Base-by-base conservation (phyloP, 1,284 basidiomycete species). In the Microbotryomycetes sp. region DNA sequence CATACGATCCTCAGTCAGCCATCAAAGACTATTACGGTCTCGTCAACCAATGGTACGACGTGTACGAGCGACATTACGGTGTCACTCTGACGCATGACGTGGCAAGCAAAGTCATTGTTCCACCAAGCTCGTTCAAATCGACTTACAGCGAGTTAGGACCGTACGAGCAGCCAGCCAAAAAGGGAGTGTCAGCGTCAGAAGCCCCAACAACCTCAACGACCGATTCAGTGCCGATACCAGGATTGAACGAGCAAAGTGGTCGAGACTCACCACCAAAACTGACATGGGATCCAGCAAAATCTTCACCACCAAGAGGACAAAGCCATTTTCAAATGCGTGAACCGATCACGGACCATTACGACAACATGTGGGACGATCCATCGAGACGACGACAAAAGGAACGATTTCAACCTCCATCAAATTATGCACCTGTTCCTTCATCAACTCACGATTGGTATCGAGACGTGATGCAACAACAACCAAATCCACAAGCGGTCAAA, bases 21-120 rank as follows among this genome's bases (percentile, higher is more conserved):
- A 71, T 50, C 74, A 74, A 88, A 67, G 83, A 87, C 74, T 92
- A 91, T 70, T 79, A 81, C 60, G 80, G 84, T 25, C 84, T 97
- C 23, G 82, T 96, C 22, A 86, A 92, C 72, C 83, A 86, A 46
- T 98, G 93, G 93, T 94, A 84, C 76, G 82, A 83, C 54, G 85
- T 93, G 19, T 97, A 94, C 72, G 91, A 96, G 77, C 83, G 79
- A 47, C 83, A 93, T 75, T 89, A 89, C 74, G 88, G 90, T 47
- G 75, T 76, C 14, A 72, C 76, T 3, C 70, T 73, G 26, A 75
- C 73, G 3, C 71, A 73, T 32, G 71, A 73, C 3, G 74, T 78
- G 16, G 77, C 64, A 1, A 12, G 19, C 29, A 56, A 58, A 3
- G 64, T 68, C 42, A 31, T 52, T 7, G 48, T 28, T 1, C 59